A percentile compares a stretch with the other conserved stretches of the same genome.
phyloP scores from a whole-genome alignment of 2,329 filamentous ascomycete species.

The Colletotrichum euphorbiae region DNA sequence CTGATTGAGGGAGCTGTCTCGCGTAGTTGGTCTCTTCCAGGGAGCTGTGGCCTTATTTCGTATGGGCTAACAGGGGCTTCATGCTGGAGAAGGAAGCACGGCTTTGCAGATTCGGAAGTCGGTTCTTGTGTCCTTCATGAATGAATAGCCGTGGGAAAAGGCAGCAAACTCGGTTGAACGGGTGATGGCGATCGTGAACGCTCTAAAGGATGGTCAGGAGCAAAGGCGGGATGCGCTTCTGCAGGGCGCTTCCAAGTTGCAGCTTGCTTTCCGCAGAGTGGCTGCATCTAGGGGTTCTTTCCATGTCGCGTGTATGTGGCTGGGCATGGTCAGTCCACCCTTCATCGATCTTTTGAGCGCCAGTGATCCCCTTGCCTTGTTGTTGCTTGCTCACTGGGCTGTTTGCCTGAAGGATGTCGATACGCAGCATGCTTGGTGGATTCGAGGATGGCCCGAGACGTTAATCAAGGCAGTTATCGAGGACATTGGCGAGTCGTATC shows the following conservation, averaged over 20 bases:
- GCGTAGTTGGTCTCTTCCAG: neutral
- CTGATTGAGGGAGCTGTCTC: neutral
- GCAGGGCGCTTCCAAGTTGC: neutral
- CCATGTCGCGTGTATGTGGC: constrained; percentile 4
- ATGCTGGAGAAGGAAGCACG: neutral
- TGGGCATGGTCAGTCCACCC: neutral
- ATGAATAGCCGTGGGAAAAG: neutral
- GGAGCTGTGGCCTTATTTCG: constrained; percentile 1
- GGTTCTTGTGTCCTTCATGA: too few species aligned
- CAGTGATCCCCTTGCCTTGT: neutral
- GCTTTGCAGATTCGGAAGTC: neutral
- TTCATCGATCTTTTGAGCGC: neutral
- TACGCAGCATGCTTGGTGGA: neutral
- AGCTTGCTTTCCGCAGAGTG: neutral
- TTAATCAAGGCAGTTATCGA: neutral
- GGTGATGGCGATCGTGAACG: too few species aligned
- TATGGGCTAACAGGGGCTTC: neutral
- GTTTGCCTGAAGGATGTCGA: constrained; percentile 1
- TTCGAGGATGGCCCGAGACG: constrained; percentile 4
- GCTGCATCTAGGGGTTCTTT: neutral
- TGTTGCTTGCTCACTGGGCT: constrained; percentile 2
- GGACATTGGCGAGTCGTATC: neutral
- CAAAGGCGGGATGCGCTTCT: neutral
- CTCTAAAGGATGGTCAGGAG: neutral
- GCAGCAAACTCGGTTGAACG: too few species aligned